Base-by-base conservation (phyloP, 1,139 yeast species). In the Geotrichum klebahnii region DNA sequence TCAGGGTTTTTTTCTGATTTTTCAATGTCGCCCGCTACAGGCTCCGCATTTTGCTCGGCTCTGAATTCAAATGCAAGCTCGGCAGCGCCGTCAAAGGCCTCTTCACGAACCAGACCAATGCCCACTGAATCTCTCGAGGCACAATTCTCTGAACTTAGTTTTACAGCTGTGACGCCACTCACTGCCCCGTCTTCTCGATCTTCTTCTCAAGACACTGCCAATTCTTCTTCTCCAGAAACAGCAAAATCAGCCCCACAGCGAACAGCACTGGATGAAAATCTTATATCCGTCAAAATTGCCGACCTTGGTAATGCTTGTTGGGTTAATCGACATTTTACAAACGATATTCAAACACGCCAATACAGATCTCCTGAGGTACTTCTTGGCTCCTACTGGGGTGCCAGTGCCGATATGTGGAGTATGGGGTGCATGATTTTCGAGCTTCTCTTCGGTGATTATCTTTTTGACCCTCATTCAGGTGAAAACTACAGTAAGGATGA, bases 261-360 rank as follows among this genome's bases (percentile, higher is more conserved):
- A 3, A 59, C 62, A 2, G 63, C 62, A 1, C 46, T 60, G n/a
- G 73, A 67, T 19, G 69, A 67, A 44, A 71, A 69, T 52, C 44
- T 61, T 9, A 72, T 79, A 45, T 72, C 73, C 20, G 81, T 81
- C 47, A 87, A 86, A 65, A 78, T 87, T 51, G 95, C 94, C 2
- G 96, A 87, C 63, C 73, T 87, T 50, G 96, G 96, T 20, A 87
- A 87, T 64, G 94, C 95, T 0, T 85, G 95, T 57, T 84, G 84
- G 78, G 72, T 77, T 8, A 72, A 79, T 60, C 76, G 75, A 41
- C 95, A 87, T 65, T 84, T 83, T 67, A 84, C 95, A 16, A 79
- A 84, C 65, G 92, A 84, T 62, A 85, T 87, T 57, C 95, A 87
- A 67, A 87, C 96, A 0, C 73, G 96, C 42, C 95, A 87, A 64